These are phyloP conservation scores for Penicillium expansum DNA, from an alignment of 2,329 filamentous ascomycete genomes.

Conservation along the genomic window DNA sequence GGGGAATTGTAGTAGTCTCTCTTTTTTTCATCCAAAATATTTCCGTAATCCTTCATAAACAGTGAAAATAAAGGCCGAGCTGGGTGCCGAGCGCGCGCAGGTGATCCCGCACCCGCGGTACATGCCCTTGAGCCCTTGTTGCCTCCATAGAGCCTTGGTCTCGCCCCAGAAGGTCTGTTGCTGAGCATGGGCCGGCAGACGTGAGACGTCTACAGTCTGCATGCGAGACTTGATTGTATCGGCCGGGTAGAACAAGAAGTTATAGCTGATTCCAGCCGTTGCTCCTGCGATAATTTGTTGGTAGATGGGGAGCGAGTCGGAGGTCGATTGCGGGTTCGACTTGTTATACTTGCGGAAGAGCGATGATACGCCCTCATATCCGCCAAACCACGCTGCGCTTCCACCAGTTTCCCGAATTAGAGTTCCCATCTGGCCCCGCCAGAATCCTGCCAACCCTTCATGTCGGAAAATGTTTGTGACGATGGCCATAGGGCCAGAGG, in stretches of 20 bases:
- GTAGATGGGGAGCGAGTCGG: constrained; percentile 68
- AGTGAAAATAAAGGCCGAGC: constrained; percentile 97
- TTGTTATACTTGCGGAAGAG: constrained; percentile 60
- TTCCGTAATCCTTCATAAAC: constrained; percentile 84
- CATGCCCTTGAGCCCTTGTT: constrained; percentile 77
- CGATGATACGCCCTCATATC: constrained; percentile 75
- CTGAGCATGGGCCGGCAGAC: constrained; percentile 42
- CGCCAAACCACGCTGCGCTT: constrained; percentile 91
- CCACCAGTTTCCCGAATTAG: constrained; percentile 92
- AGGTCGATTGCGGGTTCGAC: constrained; percentile 19
- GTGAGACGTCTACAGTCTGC: constrained; percentile 73
- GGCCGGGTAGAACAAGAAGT: constrained; percentile 94
- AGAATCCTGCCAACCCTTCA: constrained; percentile 82
- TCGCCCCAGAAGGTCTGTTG: constrained; percentile 71
- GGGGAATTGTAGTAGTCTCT: not conserved
- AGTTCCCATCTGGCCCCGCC: constrained; percentile 92
- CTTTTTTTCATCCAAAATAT: constrained; percentile 49
- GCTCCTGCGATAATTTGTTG: constrained; percentile 88
- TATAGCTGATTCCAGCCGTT: constrained; percentile 87
- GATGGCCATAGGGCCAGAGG: constrained; percentile 65
- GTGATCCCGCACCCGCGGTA: constrained; percentile 97
- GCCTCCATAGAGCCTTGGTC: constrained; percentile 70
- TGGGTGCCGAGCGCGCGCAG: constrained; percentile 79
- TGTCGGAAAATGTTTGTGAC: constrained; percentile 77
- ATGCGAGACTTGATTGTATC: constrained; percentile 97